phyloP scores from a whole-genome alignment of 2,329 filamentous ascomycete species.

The Didymella arachidicola region DNA sequence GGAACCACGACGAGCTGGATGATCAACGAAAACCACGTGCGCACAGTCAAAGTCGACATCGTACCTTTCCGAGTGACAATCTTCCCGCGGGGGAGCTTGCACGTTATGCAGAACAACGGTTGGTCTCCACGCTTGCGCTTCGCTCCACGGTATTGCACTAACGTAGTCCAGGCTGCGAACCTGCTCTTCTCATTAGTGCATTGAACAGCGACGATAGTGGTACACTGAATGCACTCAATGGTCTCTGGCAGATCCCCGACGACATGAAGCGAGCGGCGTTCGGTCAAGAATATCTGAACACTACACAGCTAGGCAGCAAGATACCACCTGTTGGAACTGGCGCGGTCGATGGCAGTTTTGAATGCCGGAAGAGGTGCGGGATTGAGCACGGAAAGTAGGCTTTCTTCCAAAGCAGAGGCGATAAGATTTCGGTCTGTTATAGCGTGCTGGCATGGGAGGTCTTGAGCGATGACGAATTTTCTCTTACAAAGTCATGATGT shows the following conservation, averaged over 20 bases:
- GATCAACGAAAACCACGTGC: slow-evolving; percentile 61
- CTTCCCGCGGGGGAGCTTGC: slow-evolving; percentile 58
- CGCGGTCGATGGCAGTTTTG: slow-evolving; percentile 51
- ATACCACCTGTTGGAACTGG: slow-evolving; percentile 55
- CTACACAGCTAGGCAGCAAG: slow-evolving; percentile 38
- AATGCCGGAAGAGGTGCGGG: slow-evolving; percentile 51
- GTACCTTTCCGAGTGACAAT: slow-evolving; percentile 59
- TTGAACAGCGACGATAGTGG: slow-evolving; percentile 60
- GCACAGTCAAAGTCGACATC: slow-evolving; percentile 53
- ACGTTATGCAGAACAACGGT: slow-evolving; percentile 62
- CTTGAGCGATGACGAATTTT: background rate
- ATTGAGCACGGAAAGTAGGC: slow-evolving; percentile 22
- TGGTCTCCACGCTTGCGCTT: slow-evolving; percentile 21
- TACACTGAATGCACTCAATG: slow-evolving; percentile 59
- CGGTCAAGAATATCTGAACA: slow-evolving; percentile 47
- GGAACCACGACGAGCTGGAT: slow-evolving; percentile 62
- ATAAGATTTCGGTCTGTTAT: background rate
- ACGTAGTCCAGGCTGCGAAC: slow-evolving; percentile 53
- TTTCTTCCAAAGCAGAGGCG: background rate
- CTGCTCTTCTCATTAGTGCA: slow-evolving; percentile 59
- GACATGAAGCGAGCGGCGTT: slow-evolving; percentile 57
- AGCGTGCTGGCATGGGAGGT: slow-evolving; percentile 1
- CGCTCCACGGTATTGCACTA: background rate
- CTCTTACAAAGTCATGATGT: slow-evolving; percentile 10
- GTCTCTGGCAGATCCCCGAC: slow-evolving; percentile 51